phyloP scores from a whole-genome alignment of 768 basidiomycete genomes.

The Leccinum sublutescens region DNA sequence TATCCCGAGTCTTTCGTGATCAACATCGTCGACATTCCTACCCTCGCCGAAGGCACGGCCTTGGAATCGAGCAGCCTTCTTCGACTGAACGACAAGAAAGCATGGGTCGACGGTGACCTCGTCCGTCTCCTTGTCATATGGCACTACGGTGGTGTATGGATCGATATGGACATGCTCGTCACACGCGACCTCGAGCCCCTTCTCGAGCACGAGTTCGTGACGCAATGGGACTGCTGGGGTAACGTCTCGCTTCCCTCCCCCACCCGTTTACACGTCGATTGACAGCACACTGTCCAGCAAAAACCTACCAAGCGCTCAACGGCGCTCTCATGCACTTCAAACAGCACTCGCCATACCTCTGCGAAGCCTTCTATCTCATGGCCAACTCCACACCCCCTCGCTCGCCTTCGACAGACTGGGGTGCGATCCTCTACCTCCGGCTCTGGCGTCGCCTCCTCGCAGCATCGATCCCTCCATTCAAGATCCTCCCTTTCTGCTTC shows the following conservation, averaged over 20 bases:
- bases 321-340: constrained; percentile 95
- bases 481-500: constrained; percentile 93
- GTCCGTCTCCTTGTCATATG: constrained; percentile 85
- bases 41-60: constrained; percentile 72
- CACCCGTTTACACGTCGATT: background rate
- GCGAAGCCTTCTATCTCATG: constrained; percentile 95
- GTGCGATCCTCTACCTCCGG: constrained; percentile 85
- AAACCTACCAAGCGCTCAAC: constrained; percentile 76
- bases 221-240: constrained; percentile 99
- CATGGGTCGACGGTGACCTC: constrained; percentile 95
- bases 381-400: constrained; percentile 68
- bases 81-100: constrained; percentile 65
- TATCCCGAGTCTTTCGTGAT: constrained; percentile 75
- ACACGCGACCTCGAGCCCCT: constrained; percentile 85
- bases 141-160: constrained; percentile 91
- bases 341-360: constrained; percentile 89
- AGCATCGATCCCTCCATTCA: constrained; percentile 76
- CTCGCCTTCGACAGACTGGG: constrained; percentile 89
- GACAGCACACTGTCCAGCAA: constrained; percentile 44
- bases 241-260: constrained; percentile 4
- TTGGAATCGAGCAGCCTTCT: constrained; percentile 65
- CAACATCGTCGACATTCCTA: constrained; percentile 61
- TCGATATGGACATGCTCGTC: constrained; percentile 95
- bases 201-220: constrained; percentile 92
- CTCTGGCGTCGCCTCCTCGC: constrained; percentile 84